phyloP scores from a whole-genome alignment of 441 rosid genomes.

The Erodium moschatum region DNA sequence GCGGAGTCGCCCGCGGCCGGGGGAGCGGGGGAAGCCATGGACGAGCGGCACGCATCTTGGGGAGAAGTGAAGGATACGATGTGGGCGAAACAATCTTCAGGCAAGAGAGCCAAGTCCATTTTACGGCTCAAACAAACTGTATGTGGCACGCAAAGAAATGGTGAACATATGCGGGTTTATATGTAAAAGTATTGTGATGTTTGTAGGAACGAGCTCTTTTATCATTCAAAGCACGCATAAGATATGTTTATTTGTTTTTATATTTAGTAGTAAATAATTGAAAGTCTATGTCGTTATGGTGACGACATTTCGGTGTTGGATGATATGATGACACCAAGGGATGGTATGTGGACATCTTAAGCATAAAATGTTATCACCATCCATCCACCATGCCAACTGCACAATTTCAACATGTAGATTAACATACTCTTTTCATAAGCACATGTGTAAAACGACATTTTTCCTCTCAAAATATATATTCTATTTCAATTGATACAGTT shows the following conservation, averaged over 20 bases:
- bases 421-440: too few relatives aligned
- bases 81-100: slow-evolving; percentile 41
- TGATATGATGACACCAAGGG: background rate
- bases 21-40: slow-evolving; percentile 42
- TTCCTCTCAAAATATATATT: too few relatives aligned
- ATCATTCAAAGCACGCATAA: background rate
- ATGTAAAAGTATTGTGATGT: too few relatives aligned
- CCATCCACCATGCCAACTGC: too few relatives aligned
- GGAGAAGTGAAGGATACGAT: slow-evolving; percentile 52
- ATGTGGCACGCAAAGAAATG: too few relatives aligned
- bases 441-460: too few relatives aligned
- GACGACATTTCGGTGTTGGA: background rate
- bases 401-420: too few relatives aligned
- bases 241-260: background rate
- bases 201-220: too few relatives aligned
- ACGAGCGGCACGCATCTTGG: slow-evolving; percentile 34
- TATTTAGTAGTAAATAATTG: background rate
- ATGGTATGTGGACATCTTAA: background rate
- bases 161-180: too few relatives aligned
- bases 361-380: too few relatives aligned
- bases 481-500: too few relatives aligned
- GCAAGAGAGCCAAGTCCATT: slow-evolving; percentile 23
- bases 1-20: slow-evolving; percentile 45
- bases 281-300: background rate
- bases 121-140: background rate